Evolutionary conservation across 768 basidiomycete genomes (phyloP), one percentile per base, ranked within the genome.

Genomic region (Auricularia cornea): DNA sequence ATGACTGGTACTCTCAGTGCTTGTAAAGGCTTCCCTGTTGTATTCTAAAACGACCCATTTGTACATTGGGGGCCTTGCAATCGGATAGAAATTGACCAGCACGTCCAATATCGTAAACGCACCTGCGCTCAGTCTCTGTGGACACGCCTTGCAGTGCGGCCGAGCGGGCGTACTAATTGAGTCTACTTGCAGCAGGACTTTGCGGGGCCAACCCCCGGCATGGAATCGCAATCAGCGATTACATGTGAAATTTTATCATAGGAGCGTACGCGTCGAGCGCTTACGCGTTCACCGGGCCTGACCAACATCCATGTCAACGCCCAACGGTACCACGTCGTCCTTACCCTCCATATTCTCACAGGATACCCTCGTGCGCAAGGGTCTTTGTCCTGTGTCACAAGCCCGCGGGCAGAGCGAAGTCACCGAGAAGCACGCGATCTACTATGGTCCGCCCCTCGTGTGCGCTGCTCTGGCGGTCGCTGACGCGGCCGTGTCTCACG

Each of bases 361-460:
- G 1, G 62, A 72, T 0, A 91, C 89, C 3, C 85, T 86, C 68
- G 77, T 81, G 3, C 81, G 84, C 33, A 87, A 86, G 60, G 91
- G 91, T 6, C 78, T 90, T n/a, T 92, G 89, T 69, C 89, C 88
- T 2, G 85, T 91, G 18, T 84, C 84, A 2, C 69, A 77, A 31
- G 74, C 84, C 3, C 77, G 78, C 30, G 73, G 77, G 18, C 79
- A 83, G 67, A 76, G 72, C n/a, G 74, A 79, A 60, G 72, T 80
- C 0, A 64, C 85, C 2, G 83, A 88, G 69, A 85, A 82, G 59
- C 89, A 90, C 69, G 89, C 88, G 1, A 76, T 92, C 2, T 94
- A 92, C 72, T 92, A 81, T 66, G 69, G 67, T 69, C 57, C 35
- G 64, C 44, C 51, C 4, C 18, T 35, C 40, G 52, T 18, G 38